Evolutionary conservation across 495 filamentous ascomycete species (phyloP), one percentile per base, ranked within the genome.

Genomic region (Daldinia grandis): DNA sequence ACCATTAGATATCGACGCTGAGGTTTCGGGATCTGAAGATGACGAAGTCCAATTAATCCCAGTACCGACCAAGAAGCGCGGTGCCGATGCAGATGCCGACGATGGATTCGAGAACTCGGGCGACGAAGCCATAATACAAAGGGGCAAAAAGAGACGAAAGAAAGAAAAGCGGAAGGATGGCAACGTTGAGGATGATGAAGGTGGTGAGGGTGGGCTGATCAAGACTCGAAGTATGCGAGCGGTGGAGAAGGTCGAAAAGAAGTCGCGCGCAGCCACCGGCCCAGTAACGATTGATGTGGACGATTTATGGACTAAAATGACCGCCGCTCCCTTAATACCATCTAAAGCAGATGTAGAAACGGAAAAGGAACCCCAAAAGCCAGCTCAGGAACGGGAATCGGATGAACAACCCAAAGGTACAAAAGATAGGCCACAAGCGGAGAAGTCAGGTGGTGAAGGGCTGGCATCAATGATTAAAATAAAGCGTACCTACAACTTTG

Each of bases 231-330:
- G 87, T 50, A 88, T 89, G 82, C 89, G 87, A 58, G 85, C 87
- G 66, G 81, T 82, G 65, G 79, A 88, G 76, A 86, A 88, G 68
- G 84, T 87, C 77, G 87, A 92, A 74, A 87, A 84, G 53, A 89
- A 87, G 80, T 78, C 85, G n/a, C 79, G 89, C 33, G 83, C 87
- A 6, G 84, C 80, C 58, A 87, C 84, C 44, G 89, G 89, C 5
- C 90, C 88, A 3, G 90, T 91, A 8, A 97, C 94, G 10, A 81
- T 95, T 53, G 92, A 99, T 75, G 92, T 99, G n/a, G 91, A 98
- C 66, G 88, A 88, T 10, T 73, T 98, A 15, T 99, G 95, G 95
- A 86, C 85, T 30, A 85, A 88, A 72, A 92, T 99, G 92, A 90
- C 87, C 24, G 80, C 86, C 58, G 76, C 68, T 28, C 65, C 79